These are phyloP conservation scores for Pseudozyma flocculosa DNA, from an alignment of 1,284 basidiomycete species.

Conservation along the genomic window DNA sequence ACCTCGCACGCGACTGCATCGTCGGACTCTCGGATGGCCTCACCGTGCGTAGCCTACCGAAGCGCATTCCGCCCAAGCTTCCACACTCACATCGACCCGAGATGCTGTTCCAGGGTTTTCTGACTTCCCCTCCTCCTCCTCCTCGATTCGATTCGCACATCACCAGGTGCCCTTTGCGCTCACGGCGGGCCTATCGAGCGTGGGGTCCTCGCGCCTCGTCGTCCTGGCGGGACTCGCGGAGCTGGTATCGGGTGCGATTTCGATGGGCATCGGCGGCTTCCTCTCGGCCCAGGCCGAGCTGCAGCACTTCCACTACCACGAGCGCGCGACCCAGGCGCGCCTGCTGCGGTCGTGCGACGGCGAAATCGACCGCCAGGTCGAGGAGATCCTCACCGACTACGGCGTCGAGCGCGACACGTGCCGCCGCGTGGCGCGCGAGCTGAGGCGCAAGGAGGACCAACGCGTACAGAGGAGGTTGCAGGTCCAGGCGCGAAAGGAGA, in stretches of 20 bases:
- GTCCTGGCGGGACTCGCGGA: constrained; percentile 88
- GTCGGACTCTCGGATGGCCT: constrained; percentile 95
- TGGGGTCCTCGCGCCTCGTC: constrained; percentile 83
- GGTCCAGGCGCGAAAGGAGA: constrained; percentile 1
- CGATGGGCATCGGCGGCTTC: constrained; percentile 96
- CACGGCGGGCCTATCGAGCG: constrained; percentile 77
- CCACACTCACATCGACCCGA: no score
- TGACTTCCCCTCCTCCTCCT: not conserved
- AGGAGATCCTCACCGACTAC: constrained; percentile 79
- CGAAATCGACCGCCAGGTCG: constrained; percentile 93
- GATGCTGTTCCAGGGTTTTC: not conserved
- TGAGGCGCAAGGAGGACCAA: constrained; percentile 18
- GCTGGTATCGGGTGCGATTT: constrained; percentile 62
- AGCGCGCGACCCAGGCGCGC: constrained; percentile 64
- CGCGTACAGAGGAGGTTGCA: constrained; percentile 7
- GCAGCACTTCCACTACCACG: constrained; percentile 65
- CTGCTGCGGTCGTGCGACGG: constrained; percentile 83
- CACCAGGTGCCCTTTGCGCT: constrained; percentile 57
- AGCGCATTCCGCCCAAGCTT: no score
- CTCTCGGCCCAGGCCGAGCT: constrained; percentile 93
- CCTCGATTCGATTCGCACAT: not conserved
- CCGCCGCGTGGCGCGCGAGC: constrained; percentile 68
- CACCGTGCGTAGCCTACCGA: constrained; percentile 70
- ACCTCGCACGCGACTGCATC: constrained; percentile 75
- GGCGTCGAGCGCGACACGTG: constrained; percentile 83